Base-by-base conservation (phyloP, 495 filamentous ascomycete genomes). In the Podospora pseudopauciseta region DNA sequence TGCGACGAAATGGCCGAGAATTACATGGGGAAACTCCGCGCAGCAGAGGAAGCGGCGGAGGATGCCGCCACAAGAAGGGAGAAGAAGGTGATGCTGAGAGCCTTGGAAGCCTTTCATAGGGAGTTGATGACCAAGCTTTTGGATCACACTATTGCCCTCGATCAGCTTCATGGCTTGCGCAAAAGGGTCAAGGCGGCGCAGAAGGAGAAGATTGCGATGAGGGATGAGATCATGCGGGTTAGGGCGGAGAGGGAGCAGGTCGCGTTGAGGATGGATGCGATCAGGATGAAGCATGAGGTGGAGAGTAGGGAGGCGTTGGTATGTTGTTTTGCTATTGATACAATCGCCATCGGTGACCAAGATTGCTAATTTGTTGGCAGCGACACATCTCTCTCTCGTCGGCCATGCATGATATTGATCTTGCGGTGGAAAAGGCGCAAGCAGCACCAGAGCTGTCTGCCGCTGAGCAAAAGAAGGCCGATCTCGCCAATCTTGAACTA, bases 211-310 rank as follows among this genome's bases (percentile, higher is more conserved):
- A 75, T 87, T 28, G 79, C 82, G n/a, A 77, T 91, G 49, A 85
- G 91, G 54, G 85, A 85, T 16, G 86, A 90, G 58, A 84, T 92
- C 56, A 80, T 90, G 69, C 82, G 83, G 6, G 77, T 92, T 19
- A 86, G 88, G 23, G 82, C 80, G 56, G 86, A 92, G 77, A 80
- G 89, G 32, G 87, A 92, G 69, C 81, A 85, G 69, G 81, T 93
- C 30, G 87, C 88, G 13, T 72, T 92, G 67, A 84, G 84, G 61
- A 90, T 89, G 84, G 91, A 94, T 70, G 86, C 87, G 13, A 82
- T 92, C 32, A 81, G 89, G 27, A 85, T 84, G 57, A 83, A 82
- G 70, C 88, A 91, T 63, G 82, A 86, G 70, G 78, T 75, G 0
- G 80, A 85, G 15, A 82, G 76, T 28, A 80, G 77, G 68, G 79